Evolutionary conservation across 139 green algal genomes (phyloP).

Genomic region (Tetradesmus lagerheimii): DNA sequence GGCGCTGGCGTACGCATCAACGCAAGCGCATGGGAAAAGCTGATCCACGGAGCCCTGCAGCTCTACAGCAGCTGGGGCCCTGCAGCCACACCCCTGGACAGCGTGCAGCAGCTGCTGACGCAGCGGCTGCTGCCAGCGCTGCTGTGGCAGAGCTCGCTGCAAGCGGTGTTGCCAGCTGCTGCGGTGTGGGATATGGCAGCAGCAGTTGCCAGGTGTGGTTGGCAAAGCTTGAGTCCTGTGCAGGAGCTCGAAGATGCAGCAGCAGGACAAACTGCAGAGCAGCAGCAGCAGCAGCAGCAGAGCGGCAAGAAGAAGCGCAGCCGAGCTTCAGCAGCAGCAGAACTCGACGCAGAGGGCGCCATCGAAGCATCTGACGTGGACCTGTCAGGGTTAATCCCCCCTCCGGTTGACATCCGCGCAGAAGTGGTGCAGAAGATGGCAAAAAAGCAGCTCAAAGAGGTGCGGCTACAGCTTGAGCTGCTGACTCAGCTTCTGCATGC

Average conservation of each 20-base stretch:
- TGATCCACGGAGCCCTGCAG: constrained; percentile 11
- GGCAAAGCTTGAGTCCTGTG: neutral
- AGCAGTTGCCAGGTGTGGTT: constrained; percentile 11
- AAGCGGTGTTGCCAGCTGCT: constrained; percentile 9
- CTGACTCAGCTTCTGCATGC: neutral
- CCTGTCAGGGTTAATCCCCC: neutral
- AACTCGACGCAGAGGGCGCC: neutral
- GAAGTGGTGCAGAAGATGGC: constrained; percentile 6
- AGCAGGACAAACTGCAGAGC: neutral
- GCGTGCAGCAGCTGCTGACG: neutral
- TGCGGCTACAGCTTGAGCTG: constrained; percentile 16
- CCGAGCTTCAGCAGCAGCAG: neutral
- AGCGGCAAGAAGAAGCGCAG: neutral
- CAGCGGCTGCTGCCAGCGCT: constrained; percentile 40
- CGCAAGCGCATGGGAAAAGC: constrained; percentile 28
- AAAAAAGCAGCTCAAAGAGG: neutral
- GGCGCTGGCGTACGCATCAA: neutral
- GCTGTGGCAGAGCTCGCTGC: constrained; percentile 14
- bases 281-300: constrained; percentile 20
- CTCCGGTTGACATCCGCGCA: neutral
- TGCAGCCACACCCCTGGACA: neutral
- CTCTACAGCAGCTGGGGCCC: constrained; percentile 8
- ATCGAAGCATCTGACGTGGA: neutral
- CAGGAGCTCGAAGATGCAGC: neutral
- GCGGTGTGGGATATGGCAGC: constrained; percentile 27